Base-by-base conservation (phyloP, 805 yeast genomes). In the Wickerhamiella kazuoi region DNA sequence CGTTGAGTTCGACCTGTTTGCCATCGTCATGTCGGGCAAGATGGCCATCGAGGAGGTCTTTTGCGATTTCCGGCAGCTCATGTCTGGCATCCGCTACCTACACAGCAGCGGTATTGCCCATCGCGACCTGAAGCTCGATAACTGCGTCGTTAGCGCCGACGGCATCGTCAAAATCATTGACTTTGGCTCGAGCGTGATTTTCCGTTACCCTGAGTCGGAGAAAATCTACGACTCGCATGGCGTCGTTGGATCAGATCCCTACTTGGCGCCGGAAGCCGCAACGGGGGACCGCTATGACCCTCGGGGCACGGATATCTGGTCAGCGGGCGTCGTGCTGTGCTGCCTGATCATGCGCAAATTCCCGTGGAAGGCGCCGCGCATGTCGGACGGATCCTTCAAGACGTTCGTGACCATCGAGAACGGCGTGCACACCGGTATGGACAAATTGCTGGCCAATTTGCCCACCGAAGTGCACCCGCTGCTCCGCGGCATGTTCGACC, bases 291-390 rank as follows among this genome's bases (percentile, higher is more conserved):
- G 77, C 45, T 84, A 84, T 53, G 93, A 81, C 55, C 94, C 95
- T 14, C 69, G 93, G 46, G 93, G 95, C 1, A 93, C 84, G 5
- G 96, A 84, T 61, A 72, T 84, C 35, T 84, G 96, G 96, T 80
- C 94, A 5, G 74, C 75, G 26, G 94, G 94, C 7, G 82, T 84
- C 43, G 80, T 84, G 36, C 80, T 79, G 59, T 81, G 93, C 48
- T 84, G 95, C 63, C 83, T 84, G 94, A 72, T 81, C 43, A 65
- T 84, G 56, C 78, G 82, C 54, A 79, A 83, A 61, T 84, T 84
- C 61, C 95, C 95, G 7, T 84, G 95, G 95, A 83, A 82, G 54
- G 81, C 82, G 6, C 95, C 96, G 7, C 78, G 81, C 52, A 58
- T 74, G 38, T 65, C 77, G 37, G 95, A 84, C 57, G 72, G 75